Evolutionary conservation across 2,329 filamentous ascomycete species (phyloP).

Genomic region (Basipetospora chlamydospora): DNA sequence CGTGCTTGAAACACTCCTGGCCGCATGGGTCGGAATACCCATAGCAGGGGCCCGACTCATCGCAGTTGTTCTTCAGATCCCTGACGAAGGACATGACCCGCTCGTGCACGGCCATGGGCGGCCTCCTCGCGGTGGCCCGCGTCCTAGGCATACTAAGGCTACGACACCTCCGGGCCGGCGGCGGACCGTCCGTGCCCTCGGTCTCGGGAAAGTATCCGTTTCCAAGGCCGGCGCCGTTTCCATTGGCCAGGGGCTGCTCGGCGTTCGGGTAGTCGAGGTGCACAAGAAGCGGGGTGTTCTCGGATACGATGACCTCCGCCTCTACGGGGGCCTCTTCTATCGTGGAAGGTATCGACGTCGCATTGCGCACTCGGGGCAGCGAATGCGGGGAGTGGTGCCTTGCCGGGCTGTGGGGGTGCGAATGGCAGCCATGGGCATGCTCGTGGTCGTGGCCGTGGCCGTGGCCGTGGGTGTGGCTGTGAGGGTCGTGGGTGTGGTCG

Average conservation of each 20-base stretch:
- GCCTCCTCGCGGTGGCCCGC: conserved; percentile 19
- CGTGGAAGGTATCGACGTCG: conserved; percentile 1
- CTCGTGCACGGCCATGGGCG: conserved; percentile 40
- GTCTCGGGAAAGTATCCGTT: conserved; percentile 7
- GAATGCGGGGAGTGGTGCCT: conserved; percentile 13
- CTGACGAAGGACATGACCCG: conserved; percentile 50
- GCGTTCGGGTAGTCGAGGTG: background rate
- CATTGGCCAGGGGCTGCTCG: background rate
- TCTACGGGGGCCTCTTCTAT: conserved; percentile 6
- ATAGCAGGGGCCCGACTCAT: conserved; percentile 44
- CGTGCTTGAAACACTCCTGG: conserved; percentile 49
- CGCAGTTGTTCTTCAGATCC: conserved; percentile 49
- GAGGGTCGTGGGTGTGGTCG: conserved; percentile 47
- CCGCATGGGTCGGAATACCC: conserved; percentile 53
- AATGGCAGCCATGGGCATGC: too few relatives aligned
- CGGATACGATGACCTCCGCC: conserved; percentile 16
- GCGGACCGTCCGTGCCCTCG: background rate
- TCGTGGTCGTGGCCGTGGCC: too few relatives aligned
- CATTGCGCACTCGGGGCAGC: background rate
- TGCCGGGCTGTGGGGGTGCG: conserved; percentile 9
- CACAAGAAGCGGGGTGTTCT: conserved; percentile 35
- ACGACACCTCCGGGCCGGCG: background rate
- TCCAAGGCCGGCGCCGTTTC: conserved; percentile 2
- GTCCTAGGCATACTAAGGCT: too few relatives aligned
- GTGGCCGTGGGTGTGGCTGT: conserved; percentile 3